Percentiles rank a stretch among this genome's conserved stretches.
Evolutionary conservation across 805 yeast species (phyloP).

Genomic region (Scheffersomyces stipitis): DNA sequence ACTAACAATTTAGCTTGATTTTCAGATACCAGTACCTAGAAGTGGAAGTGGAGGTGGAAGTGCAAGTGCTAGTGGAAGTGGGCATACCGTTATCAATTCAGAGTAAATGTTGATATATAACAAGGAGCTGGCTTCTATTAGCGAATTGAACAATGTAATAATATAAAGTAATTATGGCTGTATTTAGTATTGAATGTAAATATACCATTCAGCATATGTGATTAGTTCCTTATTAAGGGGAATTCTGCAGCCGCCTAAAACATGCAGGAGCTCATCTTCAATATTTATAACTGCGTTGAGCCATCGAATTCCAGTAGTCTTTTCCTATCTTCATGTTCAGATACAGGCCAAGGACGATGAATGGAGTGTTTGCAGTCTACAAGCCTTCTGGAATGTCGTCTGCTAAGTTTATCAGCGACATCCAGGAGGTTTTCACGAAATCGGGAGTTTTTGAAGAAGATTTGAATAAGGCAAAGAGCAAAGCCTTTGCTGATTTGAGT

Average conservation of each 20-base stretch:
- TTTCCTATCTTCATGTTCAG: slow-evolving; percentile 10
- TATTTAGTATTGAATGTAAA: too few species aligned
- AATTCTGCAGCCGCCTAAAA: neutral
- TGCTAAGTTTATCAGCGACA: slow-evolving; percentile 62
- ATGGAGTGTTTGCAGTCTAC: slow-evolving; percentile 89
- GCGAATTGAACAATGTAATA: too few species aligned
- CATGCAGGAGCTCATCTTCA: neutral
- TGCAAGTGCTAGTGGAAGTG: too few species aligned
- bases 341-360: slow-evolving; percentile 48
- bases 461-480: slow-evolving; percentile 49
- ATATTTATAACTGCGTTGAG: neutral
- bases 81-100: too few species aligned
- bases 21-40: slow-evolving; percentile 48
- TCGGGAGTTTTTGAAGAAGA: slow-evolving; percentile 59
- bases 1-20: slow-evolving; percentile 42
- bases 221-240: too few species aligned
- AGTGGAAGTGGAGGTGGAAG: neutral
- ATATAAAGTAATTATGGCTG: too few species aligned
- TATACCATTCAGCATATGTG: too few species aligned
- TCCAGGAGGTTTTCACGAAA: slow-evolving; percentile 62
- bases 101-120: too few species aligned
- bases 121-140: too few species aligned
- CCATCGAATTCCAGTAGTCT: neutral
- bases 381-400: slow-evolving; percentile 89
- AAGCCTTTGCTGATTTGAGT: slow-evolving; percentile 40